These are phyloP conservation scores for Phyllosticta paracitricarpa DNA, from an alignment of 2,329 filamentous ascomycete genomes.

Conservation along the genomic window DNA sequence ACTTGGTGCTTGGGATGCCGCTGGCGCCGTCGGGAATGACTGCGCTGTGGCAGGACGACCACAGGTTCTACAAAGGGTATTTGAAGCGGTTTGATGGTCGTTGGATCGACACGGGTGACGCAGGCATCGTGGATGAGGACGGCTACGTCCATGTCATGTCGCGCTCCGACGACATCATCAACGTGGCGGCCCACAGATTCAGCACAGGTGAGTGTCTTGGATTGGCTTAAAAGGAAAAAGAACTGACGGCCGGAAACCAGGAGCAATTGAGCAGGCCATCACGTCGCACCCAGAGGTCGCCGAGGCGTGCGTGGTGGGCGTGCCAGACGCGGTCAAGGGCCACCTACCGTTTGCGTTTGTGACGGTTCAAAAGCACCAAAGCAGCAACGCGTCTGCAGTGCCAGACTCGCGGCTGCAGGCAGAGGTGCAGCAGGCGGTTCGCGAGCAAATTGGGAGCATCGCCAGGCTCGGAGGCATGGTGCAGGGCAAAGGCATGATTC, in stretches of 20 bases:
- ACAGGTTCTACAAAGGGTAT: constrained; percentile 78
- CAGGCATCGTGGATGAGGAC: constrained; percentile 72
- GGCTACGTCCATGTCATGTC: constrained; percentile 56
- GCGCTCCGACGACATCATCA: constrained; percentile 76
- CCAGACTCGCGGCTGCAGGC: constrained; percentile 40
- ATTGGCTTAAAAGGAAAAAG: not conserved
- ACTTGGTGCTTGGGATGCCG: constrained; percentile 76
- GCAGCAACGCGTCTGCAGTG: constrained; percentile 32
- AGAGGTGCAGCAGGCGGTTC: constrained; percentile 64
- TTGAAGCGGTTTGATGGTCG: constrained; percentile 68
- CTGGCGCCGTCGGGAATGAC: constrained; percentile 80
- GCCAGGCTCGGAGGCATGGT: constrained; percentile 79
- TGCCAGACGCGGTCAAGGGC: constrained; percentile 79
- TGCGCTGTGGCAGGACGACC: constrained; percentile 76
- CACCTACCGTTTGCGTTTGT: constrained; percentile 89
- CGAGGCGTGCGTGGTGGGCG: constrained; percentile 77
- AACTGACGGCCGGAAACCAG: constrained; percentile 31
- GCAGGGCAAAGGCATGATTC: constrained; percentile 76
- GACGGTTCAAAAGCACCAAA: constrained; percentile 43
- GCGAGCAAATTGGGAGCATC: constrained; percentile 77
- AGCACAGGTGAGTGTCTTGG: constrained; percentile 56
- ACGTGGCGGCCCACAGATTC: constrained; percentile 87
- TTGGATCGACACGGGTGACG: constrained; percentile 88
- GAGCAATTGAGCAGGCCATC: constrained; percentile 83
- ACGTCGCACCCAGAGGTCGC: constrained; percentile 68